Percentiles rank a stretch among this genome's conserved stretches.
These are phyloP conservation scores for Fusarium albosuccineum DNA, from an alignment of 2,329 filamentous ascomycete species.

Conservation along the genomic window DNA sequence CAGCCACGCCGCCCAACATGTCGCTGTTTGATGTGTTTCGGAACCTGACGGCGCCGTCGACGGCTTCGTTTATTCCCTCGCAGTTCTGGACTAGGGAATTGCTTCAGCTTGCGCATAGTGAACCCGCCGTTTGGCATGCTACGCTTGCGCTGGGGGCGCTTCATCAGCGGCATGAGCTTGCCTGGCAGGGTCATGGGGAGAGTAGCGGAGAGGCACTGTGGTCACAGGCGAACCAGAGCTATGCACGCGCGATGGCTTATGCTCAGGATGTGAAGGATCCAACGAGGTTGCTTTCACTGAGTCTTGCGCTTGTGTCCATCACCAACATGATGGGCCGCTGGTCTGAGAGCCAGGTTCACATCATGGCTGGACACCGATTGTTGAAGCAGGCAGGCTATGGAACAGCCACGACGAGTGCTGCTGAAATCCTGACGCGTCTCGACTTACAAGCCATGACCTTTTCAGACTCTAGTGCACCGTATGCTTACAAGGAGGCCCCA, in stretches of 20 bases:
- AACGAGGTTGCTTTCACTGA: conserved; percentile 47
- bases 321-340: conserved; percentile 50
- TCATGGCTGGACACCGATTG: conserved; percentile 48
- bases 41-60: conserved; percentile 46
- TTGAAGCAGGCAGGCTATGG: conserved; percentile 37
- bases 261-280: conserved; percentile 46
- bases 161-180: conserved; percentile 46
- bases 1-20: conserved; percentile 25
- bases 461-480: conserved; percentile 49
- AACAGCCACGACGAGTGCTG: conserved; percentile 27
- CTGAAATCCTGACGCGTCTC: conserved; percentile 48
- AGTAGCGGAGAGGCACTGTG: conserved; percentile 20
- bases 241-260: conserved; percentile 46
- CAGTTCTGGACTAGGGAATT: conserved; percentile 51
- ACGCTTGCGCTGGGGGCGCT: conserved; percentile 52
- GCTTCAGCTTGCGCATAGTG: conserved; percentile 51
- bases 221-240: conserved; percentile 44
- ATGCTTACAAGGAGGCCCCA: conserved; percentile 39
- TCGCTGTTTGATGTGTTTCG: conserved; percentile 54
- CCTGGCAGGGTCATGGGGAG: conserved; percentile 18
- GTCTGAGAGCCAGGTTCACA: conserved; percentile 49
- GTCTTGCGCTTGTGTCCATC: conserved; percentile 49
- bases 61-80: conserved; percentile 46
- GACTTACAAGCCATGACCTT: conserved; percentile 53
- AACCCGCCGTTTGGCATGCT: conserved; percentile 53